A percentile compares a stretch with the other conserved stretches of the same genome.
These are phyloP conservation scores for Podospora sp. DNA, from an alignment of 495 filamentous ascomycete genomes.

Conservation along the genomic window DNA sequence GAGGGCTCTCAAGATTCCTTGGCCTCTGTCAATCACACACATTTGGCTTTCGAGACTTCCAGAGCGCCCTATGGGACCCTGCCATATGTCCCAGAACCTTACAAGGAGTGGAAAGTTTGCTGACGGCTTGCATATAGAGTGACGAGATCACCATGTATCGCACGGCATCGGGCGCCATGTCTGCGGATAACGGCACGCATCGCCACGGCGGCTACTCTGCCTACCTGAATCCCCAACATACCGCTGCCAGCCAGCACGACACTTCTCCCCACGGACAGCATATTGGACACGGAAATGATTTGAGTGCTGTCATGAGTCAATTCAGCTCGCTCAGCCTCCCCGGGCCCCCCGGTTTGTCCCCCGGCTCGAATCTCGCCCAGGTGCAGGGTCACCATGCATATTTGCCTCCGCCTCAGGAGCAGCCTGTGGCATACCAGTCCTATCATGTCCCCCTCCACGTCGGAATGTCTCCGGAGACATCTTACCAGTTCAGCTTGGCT, in stretches of 20 bases:
- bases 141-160: slow-evolving; percentile 34
- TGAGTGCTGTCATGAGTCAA: slow-evolving; percentile 40
- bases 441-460: slow-evolving; percentile 37
- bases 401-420: slow-evolving; percentile 35
- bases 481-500: slow-evolving; percentile 33
- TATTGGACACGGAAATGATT: slow-evolving; percentile 30
- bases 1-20: too few species aligned
- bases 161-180: slow-evolving; percentile 21
- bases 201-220: slow-evolving; percentile 31
- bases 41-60: too few species aligned
- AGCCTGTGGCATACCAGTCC: slow-evolving; percentile 35
- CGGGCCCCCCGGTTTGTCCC: slow-evolving; percentile 24
- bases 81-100: neutral
- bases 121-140: slow-evolving; percentile 4
- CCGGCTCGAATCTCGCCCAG: slow-evolving; percentile 26
- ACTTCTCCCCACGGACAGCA: slow-evolving; percentile 32
- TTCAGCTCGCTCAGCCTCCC: slow-evolving; percentile 46
- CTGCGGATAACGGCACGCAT: slow-evolving; percentile 30
- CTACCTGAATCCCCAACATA: slow-evolving; percentile 31
- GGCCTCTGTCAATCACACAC: too few species aligned
- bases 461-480: slow-evolving; percentile 34
- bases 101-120: neutral
- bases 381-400: slow-evolving; percentile 37
- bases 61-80: neutral
- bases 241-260: slow-evolving; percentile 31